phyloP scores from a whole-genome alignment of 1,284 basidiomycete species.

The Ceratobasidium sp. region DNA sequence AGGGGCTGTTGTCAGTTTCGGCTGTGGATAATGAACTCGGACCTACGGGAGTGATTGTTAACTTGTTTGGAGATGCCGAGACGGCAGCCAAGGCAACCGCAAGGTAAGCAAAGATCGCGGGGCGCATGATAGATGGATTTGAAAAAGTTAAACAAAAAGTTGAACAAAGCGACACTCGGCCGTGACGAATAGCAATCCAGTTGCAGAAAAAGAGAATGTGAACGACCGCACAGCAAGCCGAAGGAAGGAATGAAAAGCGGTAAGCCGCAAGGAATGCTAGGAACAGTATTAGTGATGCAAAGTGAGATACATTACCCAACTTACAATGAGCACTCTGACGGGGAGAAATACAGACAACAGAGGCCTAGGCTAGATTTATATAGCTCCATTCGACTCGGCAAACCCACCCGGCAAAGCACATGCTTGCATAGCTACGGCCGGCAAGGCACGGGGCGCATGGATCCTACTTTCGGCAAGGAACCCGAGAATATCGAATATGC shows the following conservation, averaged over 20 bases:
- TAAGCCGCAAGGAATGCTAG: conserved; percentile 37
- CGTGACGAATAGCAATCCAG: conserved; percentile 30
- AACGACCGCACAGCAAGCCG: conserved; percentile 31
- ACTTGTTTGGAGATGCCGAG: conserved; percentile 9
- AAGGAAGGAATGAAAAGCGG: conserved; percentile 34
- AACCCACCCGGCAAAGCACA: conserved; percentile 19
- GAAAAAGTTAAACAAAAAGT: not conserved
- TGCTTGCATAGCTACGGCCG: conserved; percentile 22
- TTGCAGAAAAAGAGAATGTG: conserved; percentile 32
- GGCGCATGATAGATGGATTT: conserved; percentile 3
- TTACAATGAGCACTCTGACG: not conserved
- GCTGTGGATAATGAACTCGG: not conserved
- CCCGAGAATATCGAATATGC: not conserved
- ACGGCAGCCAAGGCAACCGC: conserved; percentile 1
- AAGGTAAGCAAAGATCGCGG: not conserved
- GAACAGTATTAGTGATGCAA: not conserved
- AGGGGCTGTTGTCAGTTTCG: not conserved
- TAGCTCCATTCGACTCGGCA: not conserved
- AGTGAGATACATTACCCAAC: not conserved
- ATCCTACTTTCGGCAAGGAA: not conserved
- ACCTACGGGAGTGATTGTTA: not conserved
- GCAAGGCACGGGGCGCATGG: conserved; percentile 12
- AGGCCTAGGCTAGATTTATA: not conserved
- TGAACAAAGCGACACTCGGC: not conserved
- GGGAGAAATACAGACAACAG: not conserved